Conservation (phyloP, 2,329 filamentous ascomycete species). For the Penicillium sp. region DNA sequence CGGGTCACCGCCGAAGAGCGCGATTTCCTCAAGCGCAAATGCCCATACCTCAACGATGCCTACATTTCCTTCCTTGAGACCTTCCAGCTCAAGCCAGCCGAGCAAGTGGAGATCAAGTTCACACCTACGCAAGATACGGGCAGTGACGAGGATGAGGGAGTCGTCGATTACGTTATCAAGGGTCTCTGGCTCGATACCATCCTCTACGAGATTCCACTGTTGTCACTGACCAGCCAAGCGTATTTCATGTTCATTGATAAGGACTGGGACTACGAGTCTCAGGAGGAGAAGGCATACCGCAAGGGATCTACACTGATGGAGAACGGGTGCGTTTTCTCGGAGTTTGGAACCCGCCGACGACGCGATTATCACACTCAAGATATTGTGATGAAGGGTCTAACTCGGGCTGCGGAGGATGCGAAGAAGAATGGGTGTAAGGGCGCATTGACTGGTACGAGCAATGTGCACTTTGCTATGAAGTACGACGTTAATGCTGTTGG, state of each 20-base stretch:
- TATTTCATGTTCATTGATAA: slow-evolving; percentile 97
- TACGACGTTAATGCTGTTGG: slow-evolving; percentile 82
- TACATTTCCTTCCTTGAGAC: slow-evolving; percentile 81
- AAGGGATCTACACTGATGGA: slow-evolving; percentile 79
- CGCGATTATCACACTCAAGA: slow-evolving; percentile 95
- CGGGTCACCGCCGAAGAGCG: slow-evolving; percentile 77
- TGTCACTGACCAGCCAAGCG: slow-evolving; percentile 89
- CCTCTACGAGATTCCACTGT: slow-evolving; percentile 92
- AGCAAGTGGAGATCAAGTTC: slow-evolving; percentile 76
- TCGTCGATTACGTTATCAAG: slow-evolving; percentile 72
- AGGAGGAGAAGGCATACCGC: slow-evolving; percentile 78
- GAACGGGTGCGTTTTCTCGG: slow-evolving; percentile 83
- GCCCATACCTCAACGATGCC: slow-evolving; percentile 72
- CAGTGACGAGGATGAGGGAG: slow-evolving; percentile 67
- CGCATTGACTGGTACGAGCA: slow-evolving; percentile 84
- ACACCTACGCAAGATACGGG: slow-evolving; percentile 56
- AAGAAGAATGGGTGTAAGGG: slow-evolving; percentile 66
- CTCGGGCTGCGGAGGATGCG: slow-evolving; percentile 72
- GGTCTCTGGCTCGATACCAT: slow-evolving; percentile 94
- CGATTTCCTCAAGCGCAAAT: slow-evolving; percentile 73
- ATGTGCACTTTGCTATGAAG: slow-evolving; percentile 95
- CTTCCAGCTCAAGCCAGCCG: slow-evolving; percentile 76
- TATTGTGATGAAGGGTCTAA: slow-evolving; percentile 83
- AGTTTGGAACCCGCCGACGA: slow-evolving; percentile 87
- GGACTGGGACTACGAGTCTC: slow-evolving; percentile 86